A percentile compares a stretch with the other conserved stretches of the same genome.
Conservation (phyloP, 495 filamentous ascomycete species). For the Platismatia glauca region DNA sequence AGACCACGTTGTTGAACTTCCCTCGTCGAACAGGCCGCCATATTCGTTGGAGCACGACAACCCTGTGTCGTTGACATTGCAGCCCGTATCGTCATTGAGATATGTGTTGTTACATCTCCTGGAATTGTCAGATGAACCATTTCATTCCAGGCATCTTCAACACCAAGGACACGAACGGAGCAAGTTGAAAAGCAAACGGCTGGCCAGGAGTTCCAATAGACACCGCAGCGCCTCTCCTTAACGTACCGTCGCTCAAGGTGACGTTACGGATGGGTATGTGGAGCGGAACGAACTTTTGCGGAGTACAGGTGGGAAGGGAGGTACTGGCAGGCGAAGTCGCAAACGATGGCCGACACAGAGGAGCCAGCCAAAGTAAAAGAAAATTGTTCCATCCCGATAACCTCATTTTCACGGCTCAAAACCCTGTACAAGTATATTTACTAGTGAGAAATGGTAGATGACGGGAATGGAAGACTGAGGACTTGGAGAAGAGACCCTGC, state of each 20-base stretch:
- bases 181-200: conserved; percentile 11
- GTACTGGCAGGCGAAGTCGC: background rate
- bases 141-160: background rate
- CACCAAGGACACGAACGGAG: background rate
- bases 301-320: background rate
- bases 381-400: background rate
- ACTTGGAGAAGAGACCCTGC: background rate
- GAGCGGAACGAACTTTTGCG: background rate
- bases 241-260: conserved; percentile 9
- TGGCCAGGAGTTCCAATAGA: conserved; percentile 16
- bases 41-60: conserved; percentile 10
- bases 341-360: background rate
- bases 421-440: background rate
- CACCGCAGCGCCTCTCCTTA: conserved; percentile 11
- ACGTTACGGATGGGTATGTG: conserved; percentile 12
- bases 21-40: conserved; percentile 18
- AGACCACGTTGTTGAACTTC: conserved; percentile 14
- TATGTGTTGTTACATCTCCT: conserved; percentile 13
- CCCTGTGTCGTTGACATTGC: background rate
- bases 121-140: background rate
- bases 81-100: conserved; percentile 10
- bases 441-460: background rate
- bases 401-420: background rate
- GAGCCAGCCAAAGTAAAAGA: background rate
- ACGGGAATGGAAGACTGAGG: background rate